Percentiles rank a stretch among this genome's conserved stretches.
Conservation (phyloP, 495 filamentous ascomycete species). For the Hypoxylon trugodes region DNA sequence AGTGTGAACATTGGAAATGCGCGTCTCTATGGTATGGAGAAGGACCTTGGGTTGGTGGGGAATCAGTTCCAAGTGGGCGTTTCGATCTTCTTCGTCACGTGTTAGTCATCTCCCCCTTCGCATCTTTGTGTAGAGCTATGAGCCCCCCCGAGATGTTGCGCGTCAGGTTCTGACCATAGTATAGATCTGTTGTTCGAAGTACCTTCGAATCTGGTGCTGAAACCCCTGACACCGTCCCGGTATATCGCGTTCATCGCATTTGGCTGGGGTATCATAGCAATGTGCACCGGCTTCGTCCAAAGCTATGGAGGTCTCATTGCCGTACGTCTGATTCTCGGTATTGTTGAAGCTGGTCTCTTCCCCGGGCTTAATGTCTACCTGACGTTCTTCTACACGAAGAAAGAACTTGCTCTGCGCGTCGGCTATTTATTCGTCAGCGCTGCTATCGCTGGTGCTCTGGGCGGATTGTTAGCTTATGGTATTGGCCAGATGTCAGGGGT, state of each 20-base stretch:
- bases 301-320: constrained; percentile 60
- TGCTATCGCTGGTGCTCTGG: constrained; percentile 78
- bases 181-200: constrained; percentile 64
- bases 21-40: constrained; percentile 71
- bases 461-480: constrained; percentile 76
- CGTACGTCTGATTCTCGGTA: constrained; percentile 68
- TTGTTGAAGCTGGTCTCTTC: constrained; percentile 74
- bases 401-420: constrained; percentile 76
- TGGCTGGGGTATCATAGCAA: constrained; percentile 77
- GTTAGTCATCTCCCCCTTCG: constrained; percentile 42
- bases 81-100: constrained; percentile 78
- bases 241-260: constrained; percentile 72
- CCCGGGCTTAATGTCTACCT: constrained; percentile 75
- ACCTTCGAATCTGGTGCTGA: constrained; percentile 70
- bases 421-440: constrained; percentile 80
- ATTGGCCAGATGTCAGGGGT: constrained; percentile 78
- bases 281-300: constrained; percentile 69
- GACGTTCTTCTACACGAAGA: constrained; percentile 78
- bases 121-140: neutral
- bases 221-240: constrained; percentile 69
- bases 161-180: too few relatives aligned
- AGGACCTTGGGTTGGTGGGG: constrained; percentile 67
- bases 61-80: constrained; percentile 76
- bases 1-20: constrained; percentile 83
- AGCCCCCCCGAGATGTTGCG: too few relatives aligned